Evolutionary conservation across 805 yeast species (phyloP), one percentile per base, ranked within the genome.

Genomic region (Diddensiella caesifluorescens): DNA sequence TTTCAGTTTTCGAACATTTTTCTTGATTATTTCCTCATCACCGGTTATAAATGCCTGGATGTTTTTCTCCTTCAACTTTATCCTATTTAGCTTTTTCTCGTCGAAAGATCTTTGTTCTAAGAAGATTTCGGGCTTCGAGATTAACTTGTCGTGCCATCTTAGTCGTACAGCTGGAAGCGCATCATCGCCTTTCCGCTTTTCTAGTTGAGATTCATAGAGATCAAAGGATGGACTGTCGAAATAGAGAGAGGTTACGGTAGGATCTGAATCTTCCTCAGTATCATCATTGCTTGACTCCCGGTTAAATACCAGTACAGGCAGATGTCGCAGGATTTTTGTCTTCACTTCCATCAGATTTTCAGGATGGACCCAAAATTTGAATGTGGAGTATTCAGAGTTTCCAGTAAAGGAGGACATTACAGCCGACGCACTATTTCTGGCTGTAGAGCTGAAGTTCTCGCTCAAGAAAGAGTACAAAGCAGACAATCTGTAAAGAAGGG

Each of bases 321-420:
- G 74, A 56, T 87, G 95, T 61, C 97, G 82, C 59, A 90, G 74
- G 51, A 90, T 85, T 46, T 88, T 79, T n/a, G 97, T 87, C 68
- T 90, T 90, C 42, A 89, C 95, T 66, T 90, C 97, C 96, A 90
- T 89, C 60, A 92, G 61, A 60, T 87, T 84, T 54, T 92, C 98
- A n/a, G 90, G 89, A 61, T 90, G 97, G 33, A 92, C 74, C 98
- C 98, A 90, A 63, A 90, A 90, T 65, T 85, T 87, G 64, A 81
- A 79, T 12, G 86, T 80, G 16, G 68, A 62, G 49, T 58, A 63
- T 21, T 59, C 63, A 70, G 55, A 56, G 43, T 59, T 52, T 39
- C 63, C 62, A 43, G 56, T 59, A 22, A 59, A 52, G 9, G 64
- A 56, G 21, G 57, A 53, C 45, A 58, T 46, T 27, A 47, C 39